These are phyloP conservation scores for Coccomyxa sp. DNA, from an alignment of 139 green algal species.

Conservation along the genomic window DNA sequence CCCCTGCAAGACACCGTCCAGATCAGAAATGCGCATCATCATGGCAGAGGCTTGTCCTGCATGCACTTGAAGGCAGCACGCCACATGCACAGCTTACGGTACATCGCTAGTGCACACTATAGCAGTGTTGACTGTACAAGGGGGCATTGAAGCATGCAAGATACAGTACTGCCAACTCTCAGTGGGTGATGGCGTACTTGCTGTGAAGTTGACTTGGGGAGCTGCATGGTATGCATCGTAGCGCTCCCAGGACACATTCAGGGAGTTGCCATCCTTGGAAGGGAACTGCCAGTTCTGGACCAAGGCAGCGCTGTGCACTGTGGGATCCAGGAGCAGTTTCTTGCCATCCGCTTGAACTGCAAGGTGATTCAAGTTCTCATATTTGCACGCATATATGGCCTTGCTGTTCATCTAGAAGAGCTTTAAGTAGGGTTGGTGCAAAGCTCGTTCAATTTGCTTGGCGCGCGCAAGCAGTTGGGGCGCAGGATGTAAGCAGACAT, in stretches of 20 bases:
- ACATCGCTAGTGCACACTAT: too few species aligned
- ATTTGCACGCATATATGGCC: too few species aligned
- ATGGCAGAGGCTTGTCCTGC: neutral
- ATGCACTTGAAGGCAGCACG: too few species aligned
- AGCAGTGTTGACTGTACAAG: too few species aligned
- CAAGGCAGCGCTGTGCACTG: neutral
- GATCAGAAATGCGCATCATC: too few species aligned
- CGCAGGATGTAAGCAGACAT: neutral
- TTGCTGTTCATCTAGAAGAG: neutral
- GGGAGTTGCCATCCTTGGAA: neutral
- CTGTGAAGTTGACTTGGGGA: neutral
- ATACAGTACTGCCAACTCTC: neutral
- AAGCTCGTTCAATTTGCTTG: neutral
- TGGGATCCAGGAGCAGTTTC: neutral
- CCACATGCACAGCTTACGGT: too few species aligned
- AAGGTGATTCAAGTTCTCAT: too few species aligned
- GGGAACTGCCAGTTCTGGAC: neutral
- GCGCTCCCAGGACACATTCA: neutral
- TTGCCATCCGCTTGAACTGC: neutral
- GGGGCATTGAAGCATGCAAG: too few species aligned
- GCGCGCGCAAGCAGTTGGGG: neutral
- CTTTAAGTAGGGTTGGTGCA: neutral
- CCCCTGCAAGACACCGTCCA: neutral
- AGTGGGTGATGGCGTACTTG: neutral
- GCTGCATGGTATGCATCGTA: neutral